Percentiles rank a stretch among this genome's conserved stretches.
phyloP scores from a whole-genome alignment of 2,329 filamentous ascomycete species.

The Colletotrichum camelliae region DNA sequence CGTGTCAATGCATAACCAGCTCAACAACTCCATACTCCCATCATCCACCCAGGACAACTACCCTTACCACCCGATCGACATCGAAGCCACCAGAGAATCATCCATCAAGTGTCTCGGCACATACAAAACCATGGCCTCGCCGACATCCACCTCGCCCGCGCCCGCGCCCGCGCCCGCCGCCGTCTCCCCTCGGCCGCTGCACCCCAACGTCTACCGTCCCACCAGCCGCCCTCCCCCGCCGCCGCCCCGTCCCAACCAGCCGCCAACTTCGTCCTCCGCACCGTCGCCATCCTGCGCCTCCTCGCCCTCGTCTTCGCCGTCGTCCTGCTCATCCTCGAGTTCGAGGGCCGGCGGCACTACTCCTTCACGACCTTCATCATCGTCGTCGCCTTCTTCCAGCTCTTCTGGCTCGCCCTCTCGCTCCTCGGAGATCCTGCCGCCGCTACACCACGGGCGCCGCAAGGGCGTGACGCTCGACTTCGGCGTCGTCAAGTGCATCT shows the following conservation, averaged over 20 bases:
- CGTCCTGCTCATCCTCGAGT: neutral
- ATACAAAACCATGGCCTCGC: constrained; percentile 4
- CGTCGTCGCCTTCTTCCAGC: neutral
- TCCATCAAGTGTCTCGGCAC: constrained; percentile 15
- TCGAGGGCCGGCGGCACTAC: neutral
- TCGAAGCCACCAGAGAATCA: neutral
- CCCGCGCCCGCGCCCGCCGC: neutral
- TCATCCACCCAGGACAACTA: neutral
- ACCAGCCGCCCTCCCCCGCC: neutral
- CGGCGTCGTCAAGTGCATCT: constrained; percentile 9
- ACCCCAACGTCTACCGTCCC: neutral
- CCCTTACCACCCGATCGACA: neutral
- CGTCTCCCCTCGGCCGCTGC: neutral
- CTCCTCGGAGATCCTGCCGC: neutral
- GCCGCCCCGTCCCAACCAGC: neutral
- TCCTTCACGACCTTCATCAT: neutral
- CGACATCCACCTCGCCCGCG: neutral
- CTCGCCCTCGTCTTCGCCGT: neutral
- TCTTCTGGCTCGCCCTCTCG: neutral
- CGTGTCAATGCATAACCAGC: neutral
- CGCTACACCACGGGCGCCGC: neutral
- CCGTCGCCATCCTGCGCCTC: neutral
- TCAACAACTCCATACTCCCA: neutral
- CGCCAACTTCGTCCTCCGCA: neutral
- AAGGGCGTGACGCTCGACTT: neutral